phyloP scores from a whole-genome alignment of 176 grass and related monocot species.

The Oryza rufipogon region DNA sequence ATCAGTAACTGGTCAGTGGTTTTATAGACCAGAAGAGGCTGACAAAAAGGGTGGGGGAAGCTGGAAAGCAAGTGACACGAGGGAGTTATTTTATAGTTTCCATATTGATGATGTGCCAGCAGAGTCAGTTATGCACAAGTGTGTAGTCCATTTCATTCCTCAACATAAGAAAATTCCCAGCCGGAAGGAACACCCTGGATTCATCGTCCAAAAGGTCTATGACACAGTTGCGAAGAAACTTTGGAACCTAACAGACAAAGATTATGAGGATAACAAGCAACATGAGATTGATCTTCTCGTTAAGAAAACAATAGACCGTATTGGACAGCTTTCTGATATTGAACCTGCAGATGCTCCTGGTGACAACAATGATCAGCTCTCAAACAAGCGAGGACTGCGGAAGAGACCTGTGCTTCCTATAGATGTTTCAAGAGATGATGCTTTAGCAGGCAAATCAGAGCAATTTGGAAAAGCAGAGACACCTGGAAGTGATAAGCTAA shows the following conservation, averaged over 20 bases:
- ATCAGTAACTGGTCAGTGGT: conserved; percentile 90
- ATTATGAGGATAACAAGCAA: conserved; percentile 87
- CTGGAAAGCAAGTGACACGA: conserved; percentile 81
- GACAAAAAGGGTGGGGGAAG: conserved; percentile 84
- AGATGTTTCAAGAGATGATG: conserved; percentile 73
- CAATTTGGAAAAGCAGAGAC: conserved; percentile 76
- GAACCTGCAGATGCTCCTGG: conserved; percentile 54
- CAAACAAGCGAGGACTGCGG: conserved; percentile 56
- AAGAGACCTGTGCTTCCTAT: conserved; percentile 58
- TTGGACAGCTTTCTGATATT: conserved; percentile 76
- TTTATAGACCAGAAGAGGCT: conserved; percentile 98
- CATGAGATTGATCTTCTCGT: conserved; percentile 89
- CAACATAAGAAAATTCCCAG: conserved; percentile 72
- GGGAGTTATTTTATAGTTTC: conserved; percentile 96
- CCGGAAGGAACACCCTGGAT: conserved; percentile 90
- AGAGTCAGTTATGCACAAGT: conserved; percentile 98
- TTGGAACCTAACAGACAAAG: conserved; percentile 90
- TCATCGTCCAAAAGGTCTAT: conserved; percentile 94
- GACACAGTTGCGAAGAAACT: conserved; percentile 86
- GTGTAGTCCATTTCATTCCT: conserved; percentile 95
- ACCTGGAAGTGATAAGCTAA: conserved; percentile 71
- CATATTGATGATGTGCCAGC: conserved; percentile 91
- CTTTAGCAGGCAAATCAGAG: conserved; percentile 40
- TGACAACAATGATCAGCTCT: conserved; percentile 57
- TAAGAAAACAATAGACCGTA: conserved; percentile 70